Evolutionary conservation across 306 rosid species (phyloP), one percentile per base, ranked within the genome.

Genomic region (Lathyrus aphaca): DNA sequence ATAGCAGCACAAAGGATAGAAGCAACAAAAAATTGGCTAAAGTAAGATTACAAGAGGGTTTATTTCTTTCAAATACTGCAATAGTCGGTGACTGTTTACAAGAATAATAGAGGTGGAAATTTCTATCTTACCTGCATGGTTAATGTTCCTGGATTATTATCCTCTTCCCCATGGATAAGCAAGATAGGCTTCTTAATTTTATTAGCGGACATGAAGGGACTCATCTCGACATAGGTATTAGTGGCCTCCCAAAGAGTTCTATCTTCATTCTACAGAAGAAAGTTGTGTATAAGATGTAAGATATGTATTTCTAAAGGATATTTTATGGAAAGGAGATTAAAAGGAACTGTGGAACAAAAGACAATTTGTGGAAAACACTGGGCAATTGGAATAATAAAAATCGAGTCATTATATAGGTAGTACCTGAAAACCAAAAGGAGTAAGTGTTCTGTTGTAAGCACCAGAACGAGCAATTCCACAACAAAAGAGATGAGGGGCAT

Each of bases 391-490:
- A 58, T 13, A 56, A 32, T 21, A 23, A 17, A 23, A 25, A 59
- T 9, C 25, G 32, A 46, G 27, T 40, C 23, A 51, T 51, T 38
- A 32, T 38, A 32, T 43, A 29, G 25, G 42, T 16, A 49, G 57
- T 73, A 91, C 99, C 99, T 94, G 99, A 82, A 94, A 94, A 76
- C 99, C 99, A 46, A 94, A 94, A 73, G 99, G 99, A 74, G 99
- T 94, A 45, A 94, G 91, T 4, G 99, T 94, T 80, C 99, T 86
- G 82, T 94, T 91, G 89, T 94, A 94, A 72, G 99, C 99, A 77
- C 99, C 99, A 68, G 99, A 94, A 39, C 99, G 99, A 75, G 99
- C 99, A 84, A 94, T 68, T 66, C 99, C 99, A 77, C 99, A 94
- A 75, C 95, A 80, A 82, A 94, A 94, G 74, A 94, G 95, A 83